Evolutionary conservation across 768 basidiomycete genomes (phyloP), one percentile per base, ranked within the genome.

Genomic region (Serendipita sp.): DNA sequence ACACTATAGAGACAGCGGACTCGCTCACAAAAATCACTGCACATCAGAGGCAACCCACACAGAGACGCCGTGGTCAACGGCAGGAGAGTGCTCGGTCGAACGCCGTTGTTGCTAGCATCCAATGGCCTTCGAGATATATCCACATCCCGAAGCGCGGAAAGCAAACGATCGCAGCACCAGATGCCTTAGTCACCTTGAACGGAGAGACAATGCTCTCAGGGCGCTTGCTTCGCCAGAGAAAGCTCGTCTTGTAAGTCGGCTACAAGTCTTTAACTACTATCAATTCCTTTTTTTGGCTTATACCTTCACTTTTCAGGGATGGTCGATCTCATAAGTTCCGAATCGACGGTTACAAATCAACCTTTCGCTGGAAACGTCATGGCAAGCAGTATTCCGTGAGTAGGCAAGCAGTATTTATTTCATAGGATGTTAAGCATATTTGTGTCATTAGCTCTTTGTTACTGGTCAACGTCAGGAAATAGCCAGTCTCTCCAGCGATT

Each of bases 321-420:
- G 53, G 53, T 26, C 22, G 31, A 13, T 58, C 53, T 22, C 33
- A 58, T 26, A 58, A 58, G 30, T 58, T 58, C 30, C 53, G 53
- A 22, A 58, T 58, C 53, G 33, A 28, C n/a, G 53, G 53, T 28
- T 58, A 58, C 53, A 58, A 58, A 58, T 26, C 53, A 28, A 58
- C 53, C 9, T 58, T 58, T n/a, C 53, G 53, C 5, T 58, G 53
- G 53, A 58, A 58, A 24, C 53, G 53, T 26, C 20, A 24, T 5
- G 53, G 53, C 3, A 28, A 34, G 17, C 30, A 58, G 9, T 58
- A 58, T 34, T n/a, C 4, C 11, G 38, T 38, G 38, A 38, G 38
- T 38, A 38, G 38, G 14, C 38, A 14, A 14, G 14, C 7, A 7
- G 14, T 38, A 5, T 38, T 14, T 38, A 38, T 38, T 38, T 38